Evolutionary conservation across 2,329 filamentous ascomycete species (phyloP).

Genomic region (Lasiodiplodia theobromae): DNA sequence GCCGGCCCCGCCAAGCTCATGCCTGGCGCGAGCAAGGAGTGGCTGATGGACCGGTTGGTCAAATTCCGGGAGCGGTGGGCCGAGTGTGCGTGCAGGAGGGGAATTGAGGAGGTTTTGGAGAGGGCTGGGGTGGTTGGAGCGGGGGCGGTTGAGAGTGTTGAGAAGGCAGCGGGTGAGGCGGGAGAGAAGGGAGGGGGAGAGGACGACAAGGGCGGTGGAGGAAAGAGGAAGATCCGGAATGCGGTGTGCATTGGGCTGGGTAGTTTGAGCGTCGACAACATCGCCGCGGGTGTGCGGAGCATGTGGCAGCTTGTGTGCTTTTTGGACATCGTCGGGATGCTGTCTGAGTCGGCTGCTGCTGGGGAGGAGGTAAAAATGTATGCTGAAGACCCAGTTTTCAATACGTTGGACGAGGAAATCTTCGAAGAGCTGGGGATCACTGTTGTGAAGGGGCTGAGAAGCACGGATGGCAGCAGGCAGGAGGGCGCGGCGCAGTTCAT

Average conservation of each 20-base stretch:
- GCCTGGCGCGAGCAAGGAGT: constrained; percentile 16
- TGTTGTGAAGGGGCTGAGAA: constrained; percentile 26
- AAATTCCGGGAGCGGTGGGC: constrained; percentile 20
- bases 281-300: constrained; percentile 21
- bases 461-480: constrained; percentile 32
- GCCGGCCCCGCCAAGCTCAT: constrained; percentile 14
- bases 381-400: constrained; percentile 48
- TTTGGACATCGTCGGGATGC: constrained; percentile 35
- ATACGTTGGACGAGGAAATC: constrained; percentile 41
- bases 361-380: constrained; percentile 32
- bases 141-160: background rate
- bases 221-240: constrained; percentile 30
- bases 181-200: background rate
- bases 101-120: constrained; percentile 16
- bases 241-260: constrained; percentile 44
- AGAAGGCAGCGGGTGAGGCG: background rate
- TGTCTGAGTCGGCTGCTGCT: constrained; percentile 25
- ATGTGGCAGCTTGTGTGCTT: constrained; percentile 50
- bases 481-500: constrained; percentile 34
- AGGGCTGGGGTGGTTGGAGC: background rate
- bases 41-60: constrained; percentile 16
- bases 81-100: constrained; percentile 32
- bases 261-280: constrained; percentile 27
- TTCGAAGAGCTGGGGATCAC: constrained; percentile 38
- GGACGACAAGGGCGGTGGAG: background rate